Conservation (phyloP, 2,329 filamentous ascomycete genomes). For the Leptoxyphium fumago region DNA sequence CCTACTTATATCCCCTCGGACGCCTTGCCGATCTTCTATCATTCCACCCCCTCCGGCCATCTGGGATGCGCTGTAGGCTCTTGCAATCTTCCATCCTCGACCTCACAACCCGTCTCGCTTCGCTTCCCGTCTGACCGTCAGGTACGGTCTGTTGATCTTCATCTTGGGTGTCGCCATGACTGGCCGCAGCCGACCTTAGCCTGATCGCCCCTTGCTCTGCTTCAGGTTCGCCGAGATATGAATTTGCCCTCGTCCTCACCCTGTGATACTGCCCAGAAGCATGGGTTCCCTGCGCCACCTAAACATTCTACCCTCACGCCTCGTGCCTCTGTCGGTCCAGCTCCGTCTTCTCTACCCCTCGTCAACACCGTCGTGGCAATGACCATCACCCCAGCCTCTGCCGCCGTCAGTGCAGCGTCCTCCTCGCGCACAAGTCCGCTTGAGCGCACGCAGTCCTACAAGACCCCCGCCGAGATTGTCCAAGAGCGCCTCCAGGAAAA, state of each 20-base stretch:
- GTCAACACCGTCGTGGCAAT: slow-evolving; percentile 6
- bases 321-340: neutral
- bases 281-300: neutral
- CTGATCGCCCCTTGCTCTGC: neutral
- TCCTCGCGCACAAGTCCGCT: slow-evolving; percentile 24
- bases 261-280: neutral
- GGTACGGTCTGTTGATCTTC: neutral
- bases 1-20: too few species aligned
- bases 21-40: too few species aligned
- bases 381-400: slow-evolving; percentile 12
- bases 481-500: slow-evolving; percentile 11
- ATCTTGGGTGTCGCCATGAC: neutral
- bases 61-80: too few species aligned
- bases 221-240: neutral
- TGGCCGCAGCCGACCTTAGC: neutral
- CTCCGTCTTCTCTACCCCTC: slow-evolving; percentile 1
- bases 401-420: slow-evolving; percentile 21
- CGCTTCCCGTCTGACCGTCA: neutral
- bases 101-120: neutral
- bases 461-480: neutral
- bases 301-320: neutral
- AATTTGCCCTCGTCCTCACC: neutral
- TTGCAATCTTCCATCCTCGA: too few species aligned
- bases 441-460: slow-evolving; percentile 10
- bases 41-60: too few species aligned